A percentile compares a stretch with the other conserved stretches of the same genome.
phyloP scores from a whole-genome alignment of 768 basidiomycete species.

The Trametopsis cervina region DNA sequence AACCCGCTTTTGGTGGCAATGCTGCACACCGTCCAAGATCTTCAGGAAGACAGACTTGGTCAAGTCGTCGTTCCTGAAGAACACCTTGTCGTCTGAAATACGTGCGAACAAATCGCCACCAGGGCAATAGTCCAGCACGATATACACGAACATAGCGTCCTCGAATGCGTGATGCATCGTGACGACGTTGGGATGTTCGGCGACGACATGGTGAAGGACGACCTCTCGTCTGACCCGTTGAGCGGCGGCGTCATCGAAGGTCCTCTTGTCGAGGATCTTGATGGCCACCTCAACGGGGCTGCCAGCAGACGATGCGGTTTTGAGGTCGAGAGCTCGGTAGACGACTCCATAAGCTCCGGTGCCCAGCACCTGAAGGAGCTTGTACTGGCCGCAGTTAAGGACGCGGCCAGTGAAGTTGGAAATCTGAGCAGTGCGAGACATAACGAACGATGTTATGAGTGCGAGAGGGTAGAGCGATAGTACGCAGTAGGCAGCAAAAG shows the following conservation, averaged over 20 bases:
- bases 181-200: constrained; percentile 55
- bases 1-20: constrained; percentile 42
- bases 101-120: constrained; percentile 40
- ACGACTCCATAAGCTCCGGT: constrained; percentile 20
- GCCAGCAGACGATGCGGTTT: not conserved
- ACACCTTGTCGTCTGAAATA: constrained; percentile 30
- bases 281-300: constrained; percentile 10
- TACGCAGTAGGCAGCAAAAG: not conserved
- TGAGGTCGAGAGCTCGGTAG: constrained; percentile 16
- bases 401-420: constrained; percentile 15
- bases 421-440: constrained; percentile 9
- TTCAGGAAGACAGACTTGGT: constrained; percentile 44
- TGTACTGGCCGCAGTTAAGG: constrained; percentile 15
- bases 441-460: not conserved
- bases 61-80: constrained; percentile 35
- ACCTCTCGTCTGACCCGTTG: constrained; percentile 46
- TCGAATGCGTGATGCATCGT: constrained; percentile 58
- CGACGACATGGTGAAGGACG: constrained; percentile 42
- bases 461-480: not conserved
- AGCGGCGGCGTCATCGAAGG: constrained; percentile 4
- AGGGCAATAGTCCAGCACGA: constrained; percentile 42
- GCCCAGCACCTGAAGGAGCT: constrained; percentile 16
- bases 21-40: constrained; percentile 44
- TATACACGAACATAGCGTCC: constrained; percentile 56
- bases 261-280: constrained; percentile 16